Evolutionary conservation across 768 basidiomycete genomes (phyloP).

Genomic region (Leccinum variicolor): DNA sequence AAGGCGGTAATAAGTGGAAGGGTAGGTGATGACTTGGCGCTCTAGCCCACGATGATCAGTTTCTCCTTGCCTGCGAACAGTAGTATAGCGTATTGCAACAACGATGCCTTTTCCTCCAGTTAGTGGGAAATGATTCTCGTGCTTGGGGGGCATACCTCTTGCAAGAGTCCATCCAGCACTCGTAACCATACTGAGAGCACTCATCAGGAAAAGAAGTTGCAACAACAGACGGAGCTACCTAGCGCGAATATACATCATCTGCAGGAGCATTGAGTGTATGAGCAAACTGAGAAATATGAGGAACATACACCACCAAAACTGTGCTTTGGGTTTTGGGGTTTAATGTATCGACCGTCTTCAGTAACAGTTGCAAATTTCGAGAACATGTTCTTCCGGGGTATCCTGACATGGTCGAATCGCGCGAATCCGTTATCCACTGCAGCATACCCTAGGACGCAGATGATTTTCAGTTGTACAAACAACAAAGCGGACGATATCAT

Average conservation of each 20-base stretch:
- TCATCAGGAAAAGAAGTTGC: not conserved
- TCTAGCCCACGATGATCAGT: constrained; percentile 51
- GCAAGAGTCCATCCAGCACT: constrained; percentile 61
- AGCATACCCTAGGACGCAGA: constrained; percentile 40
- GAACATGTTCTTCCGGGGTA: constrained; percentile 71
- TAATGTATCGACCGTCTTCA: constrained; percentile 57
- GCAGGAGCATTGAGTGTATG: not conserved
- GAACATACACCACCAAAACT: constrained; percentile 69
- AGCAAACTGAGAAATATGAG: not conserved
- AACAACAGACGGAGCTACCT: constrained; percentile 33
- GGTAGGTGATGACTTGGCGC: constrained; percentile 65
- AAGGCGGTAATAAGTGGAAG: constrained; percentile 70
- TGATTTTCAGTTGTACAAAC: not conserved
- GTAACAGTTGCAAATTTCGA: constrained; percentile 72
- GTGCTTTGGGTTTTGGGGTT: constrained; percentile 69
- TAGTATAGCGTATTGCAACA: constrained; percentile 68
- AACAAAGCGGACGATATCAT: not conserved
- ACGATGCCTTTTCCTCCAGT: constrained; percentile 43
- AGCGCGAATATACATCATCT: constrained; percentile 77
- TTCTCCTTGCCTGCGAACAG: constrained; percentile 68
- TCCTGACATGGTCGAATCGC: constrained; percentile 59
- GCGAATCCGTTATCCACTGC: constrained; percentile 68
- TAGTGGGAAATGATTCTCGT: not conserved
- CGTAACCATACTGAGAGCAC: constrained; percentile 53
- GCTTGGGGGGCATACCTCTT: constrained; percentile 42